These are phyloP conservation scores for Entophlyctis luteolus DNA, from an alignment of 192 early-diverging fungal species.

Conservation along the genomic window DNA sequence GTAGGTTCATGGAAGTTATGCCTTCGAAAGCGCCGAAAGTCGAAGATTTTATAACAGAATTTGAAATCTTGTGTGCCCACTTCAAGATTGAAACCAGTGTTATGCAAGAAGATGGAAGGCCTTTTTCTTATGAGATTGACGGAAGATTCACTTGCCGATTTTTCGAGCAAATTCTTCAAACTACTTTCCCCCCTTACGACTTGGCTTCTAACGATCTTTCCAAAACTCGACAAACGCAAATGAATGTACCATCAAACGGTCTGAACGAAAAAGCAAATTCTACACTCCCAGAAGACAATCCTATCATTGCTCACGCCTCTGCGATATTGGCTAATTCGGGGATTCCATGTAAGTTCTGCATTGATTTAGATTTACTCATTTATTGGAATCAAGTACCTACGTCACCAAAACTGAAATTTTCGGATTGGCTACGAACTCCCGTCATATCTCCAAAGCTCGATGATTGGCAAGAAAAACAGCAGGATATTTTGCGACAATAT, in stretches of 20 bases:
- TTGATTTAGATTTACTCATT: conserved; percentile 11
- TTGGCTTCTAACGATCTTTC: not conserved
- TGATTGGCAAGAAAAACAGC: conserved; percentile 38
- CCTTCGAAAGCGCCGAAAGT: conserved; percentile 42
- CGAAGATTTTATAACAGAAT: conserved; percentile 55
- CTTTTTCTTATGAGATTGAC: conserved; percentile 54
- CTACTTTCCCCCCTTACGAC: conserved; percentile 42
- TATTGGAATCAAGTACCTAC: conserved; percentile 24
- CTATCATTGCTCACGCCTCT: conserved; percentile 25
- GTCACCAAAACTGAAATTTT: conserved; percentile 29
- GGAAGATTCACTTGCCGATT: conserved; percentile 38
- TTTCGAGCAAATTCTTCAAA: conserved; percentile 32
- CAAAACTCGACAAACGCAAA: too few relatives aligned
- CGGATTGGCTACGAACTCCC: conserved; percentile 42
- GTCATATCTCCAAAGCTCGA: conserved; percentile 37
- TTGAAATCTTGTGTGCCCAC: conserved; percentile 44
- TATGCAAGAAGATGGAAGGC: conserved; percentile 53
- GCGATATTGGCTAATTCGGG: conserved; percentile 26
- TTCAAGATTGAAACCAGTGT: conserved; percentile 45
- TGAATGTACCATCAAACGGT: too few relatives aligned
- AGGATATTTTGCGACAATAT: conserved; percentile 24
- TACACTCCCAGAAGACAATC: too few relatives aligned
- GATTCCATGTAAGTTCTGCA: conserved; percentile 18
- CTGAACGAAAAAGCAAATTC: conserved; percentile 18
- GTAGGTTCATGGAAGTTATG: conserved; percentile 42